A percentile compares a stretch with the other conserved stretches of the same genome.
Conservation (phyloP, 2,329 filamentous ascomycete species). For the Zasmidium citrigriseum region DNA sequence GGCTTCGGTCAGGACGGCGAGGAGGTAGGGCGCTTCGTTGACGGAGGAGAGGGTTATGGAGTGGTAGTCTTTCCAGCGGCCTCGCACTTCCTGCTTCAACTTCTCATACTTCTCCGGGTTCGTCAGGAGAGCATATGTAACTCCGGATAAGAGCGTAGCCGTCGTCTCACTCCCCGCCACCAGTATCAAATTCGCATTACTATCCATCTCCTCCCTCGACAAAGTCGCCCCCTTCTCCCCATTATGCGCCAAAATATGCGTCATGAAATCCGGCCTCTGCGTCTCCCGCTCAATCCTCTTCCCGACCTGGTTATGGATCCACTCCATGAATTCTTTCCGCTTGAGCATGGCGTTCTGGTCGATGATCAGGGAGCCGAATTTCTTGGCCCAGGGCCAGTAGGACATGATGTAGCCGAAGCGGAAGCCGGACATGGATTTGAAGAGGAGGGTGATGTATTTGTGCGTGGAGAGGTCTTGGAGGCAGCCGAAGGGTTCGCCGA, state of each 20-base stretch:
- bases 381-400: conserved; percentile 29
- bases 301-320: conserved; percentile 28
- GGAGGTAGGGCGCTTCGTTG: conserved; percentile 38
- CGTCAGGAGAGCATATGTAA: conserved; percentile 43
- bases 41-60: conserved; percentile 32
- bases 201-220: conserved; percentile 34
- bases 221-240: conserved; percentile 31
- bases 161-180: conserved; percentile 56
- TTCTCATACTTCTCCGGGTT: conserved; percentile 40
- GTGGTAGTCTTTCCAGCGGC: conserved; percentile 35
- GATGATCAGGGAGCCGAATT: conserved; percentile 22
- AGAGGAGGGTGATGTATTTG: conserved; percentile 29
- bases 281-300: conserved; percentile 32
- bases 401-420: conserved; percentile 27
- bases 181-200: conserved; percentile 50
- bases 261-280: conserved; percentile 49
- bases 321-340: conserved; percentile 26
- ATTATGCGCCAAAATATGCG: conserved; percentile 46
- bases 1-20: conserved; percentile 47
- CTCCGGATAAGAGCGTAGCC: conserved; percentile 45
- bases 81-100: conserved; percentile 46
- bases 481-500: conserved; percentile 33
- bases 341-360: conserved; percentile 19
- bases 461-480: conserved; percentile 28
- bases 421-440: conserved; percentile 29